A percentile compares a stretch with the other conserved stretches of the same genome.
Conservation (phyloP, 2,329 filamentous ascomycete genomes). For the Daldinia sp. region DNA sequence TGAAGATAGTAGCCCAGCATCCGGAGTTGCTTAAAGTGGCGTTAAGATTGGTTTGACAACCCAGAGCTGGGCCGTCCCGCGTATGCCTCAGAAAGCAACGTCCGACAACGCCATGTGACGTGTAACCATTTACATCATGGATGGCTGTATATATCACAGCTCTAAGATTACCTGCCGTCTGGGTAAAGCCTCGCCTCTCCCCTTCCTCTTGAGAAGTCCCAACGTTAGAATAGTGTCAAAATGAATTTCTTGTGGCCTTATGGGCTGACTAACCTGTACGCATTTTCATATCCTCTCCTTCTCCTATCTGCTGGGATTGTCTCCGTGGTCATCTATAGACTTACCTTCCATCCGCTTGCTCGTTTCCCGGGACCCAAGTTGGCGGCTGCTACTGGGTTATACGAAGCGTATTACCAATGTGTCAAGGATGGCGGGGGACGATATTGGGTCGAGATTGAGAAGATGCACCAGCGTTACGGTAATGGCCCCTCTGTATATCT, state of each 20-base stretch:
- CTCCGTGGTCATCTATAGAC: slow-evolving; percentile 31
- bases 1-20: background rate
- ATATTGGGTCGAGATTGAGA: slow-evolving; percentile 39
- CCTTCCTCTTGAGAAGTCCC: background rate
- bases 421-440: slow-evolving; percentile 40
- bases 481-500: background rate
- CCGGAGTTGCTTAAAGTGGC: background rate
- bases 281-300: background rate
- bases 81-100: background rate
- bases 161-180: background rate
- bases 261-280: slow-evolving; percentile 1
- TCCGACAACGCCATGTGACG: background rate
- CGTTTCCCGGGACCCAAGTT: slow-evolving; percentile 34
- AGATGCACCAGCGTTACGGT: slow-evolving; percentile 40
- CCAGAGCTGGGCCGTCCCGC: background rate
- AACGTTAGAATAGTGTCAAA: background rate
- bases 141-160: slow-evolving; percentile 7
- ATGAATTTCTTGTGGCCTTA: slow-evolving; percentile 25
- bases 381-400: slow-evolving; percentile 38
- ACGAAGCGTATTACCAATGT: slow-evolving; percentile 39
- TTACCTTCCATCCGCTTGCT: slow-evolving; percentile 37
- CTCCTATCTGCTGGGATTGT: background rate
- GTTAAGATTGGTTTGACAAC: background rate
- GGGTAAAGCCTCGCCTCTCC: background rate
- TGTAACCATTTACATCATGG: background rate